Evolutionary conservation across 2,329 filamentous ascomycete genomes (phyloP), one percentile per base, ranked within the genome.

Genomic region (Apiospora pterosperma): DNA sequence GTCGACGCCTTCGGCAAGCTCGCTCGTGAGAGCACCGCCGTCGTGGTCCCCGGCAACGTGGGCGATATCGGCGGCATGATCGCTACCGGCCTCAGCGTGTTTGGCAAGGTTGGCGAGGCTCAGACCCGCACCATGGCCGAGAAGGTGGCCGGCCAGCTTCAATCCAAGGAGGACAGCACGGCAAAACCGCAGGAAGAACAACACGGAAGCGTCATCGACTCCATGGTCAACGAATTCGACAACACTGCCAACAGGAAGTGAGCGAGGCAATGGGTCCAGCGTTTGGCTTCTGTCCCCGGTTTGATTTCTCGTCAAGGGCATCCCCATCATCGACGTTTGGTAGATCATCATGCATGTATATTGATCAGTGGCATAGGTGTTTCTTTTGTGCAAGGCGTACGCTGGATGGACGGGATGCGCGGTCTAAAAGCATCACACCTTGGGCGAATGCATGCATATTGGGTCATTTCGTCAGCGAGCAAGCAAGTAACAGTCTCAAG

Each of bases 61-160:
- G 96, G 96, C 66, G 96, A 99, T 76, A 94, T 99, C 71, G 91
- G 93, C 63, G 89, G 92, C 70, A 97, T 99, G 94, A 98, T 99
- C 77, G 94, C 96, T 42, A 96, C 92, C 21, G 96, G 94, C 2
- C 89, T 99, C 84, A 91, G 93, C 63, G 94, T 99, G 21, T 99
- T 97, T 77, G 93, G 95, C 65, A 97, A 97, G 77, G 92, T 99
- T 55, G 93, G 88, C 71, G 88, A 95, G 73, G 87, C 90, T 0
- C 93, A 97, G 78, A 87, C 88, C 31, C 90, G 87, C 75, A 82
- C 84, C 12, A 84, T 92, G 77, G 87, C 88, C 5, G 77, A 81
- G 60, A 71, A 77, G 52, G 61, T 69, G 7, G 66, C 67, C 59
- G 65, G 68, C 61, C 59, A 67, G n/a, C 61, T 7, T 63, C 48